phyloP scores from a whole-genome alignment of 768 basidiomycete species.

The Filobasidium floriforme region DNA sequence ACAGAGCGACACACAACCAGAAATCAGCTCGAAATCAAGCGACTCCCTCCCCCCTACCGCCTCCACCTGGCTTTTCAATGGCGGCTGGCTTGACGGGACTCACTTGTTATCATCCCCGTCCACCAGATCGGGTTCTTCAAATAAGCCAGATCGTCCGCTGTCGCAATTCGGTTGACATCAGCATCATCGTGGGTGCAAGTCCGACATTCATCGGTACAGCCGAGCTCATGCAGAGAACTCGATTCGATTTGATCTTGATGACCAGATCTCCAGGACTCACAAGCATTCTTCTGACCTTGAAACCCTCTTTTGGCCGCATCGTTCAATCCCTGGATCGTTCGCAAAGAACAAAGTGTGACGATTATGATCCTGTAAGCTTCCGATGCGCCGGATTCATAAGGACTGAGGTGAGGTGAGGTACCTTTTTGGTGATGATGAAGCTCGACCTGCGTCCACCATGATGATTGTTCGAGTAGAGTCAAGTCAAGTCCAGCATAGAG shows the following conservation, averaged over 20 bases:
- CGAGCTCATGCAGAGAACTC: too few species aligned
- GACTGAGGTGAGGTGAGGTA: conserved; percentile 30
- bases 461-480: not conserved
- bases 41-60: too few species aligned
- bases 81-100: conserved; percentile 46
- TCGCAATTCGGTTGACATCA: not conserved
- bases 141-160: conserved; percentile 78
- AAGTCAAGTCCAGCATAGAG: not conserved
- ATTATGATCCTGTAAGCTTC: not conserved
- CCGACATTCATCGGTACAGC: too few species aligned
- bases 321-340: conserved; percentile 64
- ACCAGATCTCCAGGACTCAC: conserved; percentile 22
- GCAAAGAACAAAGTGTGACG: not conserved
- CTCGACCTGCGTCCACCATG: conserved; percentile 55
- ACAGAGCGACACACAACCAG: too few species aligned
- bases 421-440: conserved; percentile 99
- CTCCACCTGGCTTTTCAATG: too few species aligned
- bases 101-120: conserved; percentile 86
- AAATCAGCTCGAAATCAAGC: not conserved
- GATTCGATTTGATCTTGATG: too few species aligned
- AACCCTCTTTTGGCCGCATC: conserved; percentile 58
- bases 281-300: conserved; percentile 44
- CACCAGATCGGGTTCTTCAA: conserved; percentile 92
- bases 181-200: not conserved
- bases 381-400: not conserved